These are phyloP conservation scores for Tricholoma hemisulphureum DNA, from an alignment of 768 basidiomycete species.

Conservation along the genomic window DNA sequence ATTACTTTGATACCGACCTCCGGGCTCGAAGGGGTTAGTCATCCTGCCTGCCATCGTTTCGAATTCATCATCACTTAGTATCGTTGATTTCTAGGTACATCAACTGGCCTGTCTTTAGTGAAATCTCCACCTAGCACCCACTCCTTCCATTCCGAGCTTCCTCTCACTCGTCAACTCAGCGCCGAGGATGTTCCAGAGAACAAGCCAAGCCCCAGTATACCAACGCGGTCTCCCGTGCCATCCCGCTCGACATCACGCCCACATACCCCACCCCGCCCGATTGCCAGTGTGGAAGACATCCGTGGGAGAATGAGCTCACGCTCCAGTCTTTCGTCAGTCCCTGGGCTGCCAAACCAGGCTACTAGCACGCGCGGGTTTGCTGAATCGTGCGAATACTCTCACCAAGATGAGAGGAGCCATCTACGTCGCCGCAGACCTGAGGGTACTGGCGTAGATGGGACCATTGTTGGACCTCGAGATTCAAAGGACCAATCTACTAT, in stretches of 20 bases:
- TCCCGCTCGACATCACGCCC: constrained; percentile 3
- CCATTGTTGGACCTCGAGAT: constrained; percentile 11
- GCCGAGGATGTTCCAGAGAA: constrained; percentile 41
- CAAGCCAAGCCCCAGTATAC: constrained; percentile 17
- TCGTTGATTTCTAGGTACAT: constrained; percentile 11
- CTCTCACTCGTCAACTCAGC: constrained; percentile 40
- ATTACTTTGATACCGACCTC: constrained; percentile 32
- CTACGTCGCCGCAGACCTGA: constrained; percentile 34
- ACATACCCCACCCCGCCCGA: constrained; percentile 3
- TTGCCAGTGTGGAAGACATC: constrained; percentile 2
- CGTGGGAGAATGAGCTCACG: constrained; percentile 34
- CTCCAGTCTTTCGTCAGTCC: constrained; percentile 50
- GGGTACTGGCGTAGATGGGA: constrained; percentile 8
- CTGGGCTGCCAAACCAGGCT: constrained; percentile 51
- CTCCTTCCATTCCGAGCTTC: constrained; percentile 21
- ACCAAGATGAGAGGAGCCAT: constrained; percentile 23
- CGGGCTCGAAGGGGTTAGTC: constrained; percentile 19
- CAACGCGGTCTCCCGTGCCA: constrained; percentile 7
- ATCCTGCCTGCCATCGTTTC: not conserved
- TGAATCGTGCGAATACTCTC: constrained; percentile 15
- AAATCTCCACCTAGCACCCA: constrained; percentile 16
- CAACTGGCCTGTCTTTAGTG: constrained; percentile 1
- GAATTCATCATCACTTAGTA: not conserved
- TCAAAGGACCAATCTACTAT: constrained; percentile 35
- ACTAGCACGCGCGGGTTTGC: constrained; percentile 20